Percentiles rank a stretch among this genome's conserved stretches.
phyloP scores from a whole-genome alignment of 345 rosid genomes.

The Iberis pinnata region DNA sequence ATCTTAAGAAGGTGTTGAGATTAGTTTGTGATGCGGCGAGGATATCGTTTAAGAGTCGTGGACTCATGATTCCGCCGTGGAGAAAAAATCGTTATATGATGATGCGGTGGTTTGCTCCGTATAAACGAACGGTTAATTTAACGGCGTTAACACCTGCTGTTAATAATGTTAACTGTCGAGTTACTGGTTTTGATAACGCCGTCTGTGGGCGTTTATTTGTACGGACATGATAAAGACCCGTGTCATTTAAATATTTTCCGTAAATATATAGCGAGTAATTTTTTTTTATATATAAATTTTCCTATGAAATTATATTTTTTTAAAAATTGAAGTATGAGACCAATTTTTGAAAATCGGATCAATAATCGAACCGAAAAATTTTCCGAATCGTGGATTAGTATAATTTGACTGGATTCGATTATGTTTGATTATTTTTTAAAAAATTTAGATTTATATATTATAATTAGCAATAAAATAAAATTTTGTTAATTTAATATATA shows the following conservation, averaged over 20 bases:
- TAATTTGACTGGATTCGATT: too few relatives aligned
- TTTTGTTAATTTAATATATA: too few relatives aligned
- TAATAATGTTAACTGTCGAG: conserved; percentile 46
- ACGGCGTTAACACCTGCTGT: conserved; percentile 21
- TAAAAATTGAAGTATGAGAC: not conserved
- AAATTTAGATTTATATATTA: too few relatives aligned
- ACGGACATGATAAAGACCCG: conserved; percentile 36
- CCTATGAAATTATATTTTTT: not conserved
- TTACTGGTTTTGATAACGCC: conserved; percentile 59
- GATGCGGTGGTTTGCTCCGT: conserved; percentile 75
- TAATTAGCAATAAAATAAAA: too few relatives aligned
- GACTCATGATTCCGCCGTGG: conserved; percentile 80
- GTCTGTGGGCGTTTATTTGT: conserved; percentile 42
- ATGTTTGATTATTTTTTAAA: too few relatives aligned
- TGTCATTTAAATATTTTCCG: not conserved
- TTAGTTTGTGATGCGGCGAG: conserved; percentile 54
- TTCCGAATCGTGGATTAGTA: too few relatives aligned
- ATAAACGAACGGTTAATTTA: conserved; percentile 48
- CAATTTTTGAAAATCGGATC: too few relatives aligned
- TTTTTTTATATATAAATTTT: not conserved
- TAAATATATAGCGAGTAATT: not conserved
- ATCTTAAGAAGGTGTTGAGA: conserved; percentile 51
- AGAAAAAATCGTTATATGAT: conserved; percentile 86
- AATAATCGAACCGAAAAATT: too few relatives aligned
- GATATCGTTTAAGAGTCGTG: conserved; percentile 52